Percentiles rank a stretch among this genome's conserved stretches.
Evolutionary conservation across 495 filamentous ascomycete genomes (phyloP).

Genomic region (Pyrenopolyporus hunteri): DNA sequence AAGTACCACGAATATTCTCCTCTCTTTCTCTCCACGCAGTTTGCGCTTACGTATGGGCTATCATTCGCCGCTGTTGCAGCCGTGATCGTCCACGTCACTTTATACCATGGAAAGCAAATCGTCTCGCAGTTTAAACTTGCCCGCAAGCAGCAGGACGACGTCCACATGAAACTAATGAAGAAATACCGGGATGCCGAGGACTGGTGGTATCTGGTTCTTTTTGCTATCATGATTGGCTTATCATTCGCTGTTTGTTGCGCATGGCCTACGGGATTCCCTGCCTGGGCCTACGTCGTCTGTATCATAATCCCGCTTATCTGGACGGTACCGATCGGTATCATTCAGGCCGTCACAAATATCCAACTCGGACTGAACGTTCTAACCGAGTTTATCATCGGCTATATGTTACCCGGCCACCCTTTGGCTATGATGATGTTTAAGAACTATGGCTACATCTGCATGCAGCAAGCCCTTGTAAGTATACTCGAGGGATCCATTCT

Average conservation of each 20-base stretch:
- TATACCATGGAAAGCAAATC: slow-evolving; percentile 69
- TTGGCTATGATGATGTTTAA: slow-evolving; percentile 78
- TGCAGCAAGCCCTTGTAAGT: slow-evolving; percentile 57
- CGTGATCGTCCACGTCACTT: slow-evolving; percentile 62
- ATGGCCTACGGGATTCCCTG: slow-evolving; percentile 68
- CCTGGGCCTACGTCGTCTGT: slow-evolving; percentile 69
- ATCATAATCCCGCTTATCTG: slow-evolving; percentile 60
- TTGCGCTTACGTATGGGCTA: slow-evolving; percentile 67
- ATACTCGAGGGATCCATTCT: not conserved
- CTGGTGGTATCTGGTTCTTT: slow-evolving; percentile 60
- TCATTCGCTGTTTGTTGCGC: slow-evolving; percentile 61
- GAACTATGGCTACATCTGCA: slow-evolving; percentile 72
- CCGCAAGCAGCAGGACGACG: slow-evolving; percentile 64
- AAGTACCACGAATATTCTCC: slow-evolving; percentile 66
- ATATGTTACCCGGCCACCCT: slow-evolving; percentile 69
- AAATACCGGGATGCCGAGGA: slow-evolving; percentile 62
- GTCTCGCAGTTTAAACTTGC: slow-evolving; percentile 57
- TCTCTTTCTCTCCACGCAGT: slow-evolving; percentile 66
- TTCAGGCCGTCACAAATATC: slow-evolving; percentile 71
- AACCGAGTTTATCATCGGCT: slow-evolving; percentile 73
- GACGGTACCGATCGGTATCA: slow-evolving; percentile 61
- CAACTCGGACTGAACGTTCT: slow-evolving; percentile 71
- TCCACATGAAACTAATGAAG: slow-evolving; percentile 68
- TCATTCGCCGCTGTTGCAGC: slow-evolving; percentile 72
- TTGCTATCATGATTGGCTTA: slow-evolving; percentile 51